Base-by-base conservation (phyloP, 2,329 filamentous ascomycete genomes). In the Aureobasidium sp. region DNA sequence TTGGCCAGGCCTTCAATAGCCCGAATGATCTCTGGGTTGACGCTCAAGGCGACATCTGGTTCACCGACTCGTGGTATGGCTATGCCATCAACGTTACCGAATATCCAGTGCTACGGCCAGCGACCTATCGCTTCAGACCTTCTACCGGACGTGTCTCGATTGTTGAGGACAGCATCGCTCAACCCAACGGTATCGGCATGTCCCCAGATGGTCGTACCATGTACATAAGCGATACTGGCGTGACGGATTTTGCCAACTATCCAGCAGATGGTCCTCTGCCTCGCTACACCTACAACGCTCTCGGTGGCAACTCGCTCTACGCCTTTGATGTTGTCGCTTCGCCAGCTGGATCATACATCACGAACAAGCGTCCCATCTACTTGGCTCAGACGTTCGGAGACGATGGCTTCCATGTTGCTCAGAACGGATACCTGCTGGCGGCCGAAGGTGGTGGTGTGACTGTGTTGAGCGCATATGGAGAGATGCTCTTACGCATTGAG, bases 151-250 rank as follows among this genome's bases (percentile, higher is more conserved):
- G 71, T 9, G 72, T 78, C 5, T 67, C 68, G 1, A 72, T 78
- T 2, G 71, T 79, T 17, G 77, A 77, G 2, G 73, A 75, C 63
- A 73, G 70, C 19, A 72, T 79, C 57, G 67, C 68, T 17, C 71
- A 78, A 57, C 72, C 74, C 31, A 80, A 80, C 62, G 77, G 78
- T 12, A 72, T 80, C 8, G 76, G 75, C n/a, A 74, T 80, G 61
- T 74, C 70, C 1, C 77, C 77, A 0, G 76, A 79, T 61, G 66
- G 72, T 19, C 75, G 74, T 27, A 75, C 73, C 5, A 66, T 80
- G n/a, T 80, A 80, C 63, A 75, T 80, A 31, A 73, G 72, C 53
- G 77, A 79, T 63, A 78, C 76, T 9, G 69, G 69, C 14, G 56
- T 59, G 8, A 59, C 56, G 2, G 44, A 59, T 15, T 59, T 59